Conservation (phyloP, 352 stramenopile species). For the Globisporangium barbulae region DNA sequence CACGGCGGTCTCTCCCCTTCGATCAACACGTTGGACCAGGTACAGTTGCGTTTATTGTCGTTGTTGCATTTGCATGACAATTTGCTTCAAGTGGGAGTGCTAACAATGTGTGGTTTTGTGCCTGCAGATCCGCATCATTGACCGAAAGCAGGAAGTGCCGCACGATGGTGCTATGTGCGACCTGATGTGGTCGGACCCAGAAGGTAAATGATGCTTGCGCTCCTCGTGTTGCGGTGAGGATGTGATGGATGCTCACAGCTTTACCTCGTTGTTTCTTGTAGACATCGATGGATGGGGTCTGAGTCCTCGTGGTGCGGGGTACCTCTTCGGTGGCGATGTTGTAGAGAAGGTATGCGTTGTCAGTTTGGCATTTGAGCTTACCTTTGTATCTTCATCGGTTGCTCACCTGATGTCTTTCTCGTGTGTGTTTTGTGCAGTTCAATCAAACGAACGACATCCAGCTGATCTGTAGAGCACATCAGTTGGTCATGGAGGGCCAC, state of each 20-base stretch:
- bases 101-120: background rate
- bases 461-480: conserved; percentile 98
- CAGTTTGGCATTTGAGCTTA: background rate
- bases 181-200: conserved; percentile 93
- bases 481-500: conserved; percentile 93
- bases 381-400: background rate
- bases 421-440: conserved; percentile 62
- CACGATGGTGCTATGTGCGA: conserved; percentile 99
- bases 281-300: conserved; percentile 99
- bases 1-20: conserved; percentile 96
- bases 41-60: conserved; percentile 11
- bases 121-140: conserved; percentile 78
- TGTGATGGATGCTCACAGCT: conserved; percentile 42
- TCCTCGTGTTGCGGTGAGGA: conserved; percentile 21
- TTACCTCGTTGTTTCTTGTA: conserved; percentile 28
- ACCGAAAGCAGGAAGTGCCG: conserved; percentile 99
- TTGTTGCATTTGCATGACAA: conserved; percentile 6
- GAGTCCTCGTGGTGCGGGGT: conserved; percentile 95
- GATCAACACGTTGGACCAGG: conserved; percentile 90
- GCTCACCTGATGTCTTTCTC: background rate
- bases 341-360: conserved; percentile 84
- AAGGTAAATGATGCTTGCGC: conserved; percentile 33
- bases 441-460: conserved; percentile 98
- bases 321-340: conserved; percentile 98
- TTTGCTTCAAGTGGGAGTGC: background rate